These are phyloP conservation scores for Blastocystis sp. DNA, from an alignment of 352 stramenopile species.

Conservation along the genomic window DNA sequence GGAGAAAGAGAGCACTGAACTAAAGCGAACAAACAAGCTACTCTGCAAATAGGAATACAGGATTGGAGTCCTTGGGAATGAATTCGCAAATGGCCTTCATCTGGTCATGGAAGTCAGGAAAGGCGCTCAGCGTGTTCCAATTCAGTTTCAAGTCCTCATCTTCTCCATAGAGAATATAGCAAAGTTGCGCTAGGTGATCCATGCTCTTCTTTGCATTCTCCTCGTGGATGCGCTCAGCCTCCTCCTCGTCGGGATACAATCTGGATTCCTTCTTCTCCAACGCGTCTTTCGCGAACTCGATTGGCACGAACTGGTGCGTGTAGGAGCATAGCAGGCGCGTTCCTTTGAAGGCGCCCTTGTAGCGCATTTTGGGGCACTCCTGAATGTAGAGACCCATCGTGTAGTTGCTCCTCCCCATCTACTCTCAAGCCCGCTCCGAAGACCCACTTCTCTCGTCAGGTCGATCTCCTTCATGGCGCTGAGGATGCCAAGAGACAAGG, in stretches of 20 bases:
- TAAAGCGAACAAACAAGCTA: no score
- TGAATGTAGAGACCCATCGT: conserved; percentile 20
- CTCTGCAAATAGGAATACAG: no score
- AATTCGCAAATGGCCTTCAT: no score
- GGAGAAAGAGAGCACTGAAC: no score
- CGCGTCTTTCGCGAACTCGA: not conserved
- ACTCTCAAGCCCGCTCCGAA: not conserved
- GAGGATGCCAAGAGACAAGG: conserved; percentile 28
- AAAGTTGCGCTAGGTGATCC: not conserved
- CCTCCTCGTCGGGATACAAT: not conserved
- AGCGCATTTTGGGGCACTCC: conserved; percentile 24
- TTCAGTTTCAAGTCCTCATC: no score
- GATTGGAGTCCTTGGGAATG: no score
- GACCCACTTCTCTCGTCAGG: not conserved
- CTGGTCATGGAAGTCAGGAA: no score
- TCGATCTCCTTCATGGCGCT: conserved; percentile 19
- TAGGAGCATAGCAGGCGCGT: not conserved
- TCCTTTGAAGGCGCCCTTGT: conserved; percentile 2
- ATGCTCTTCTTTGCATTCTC: not conserved
- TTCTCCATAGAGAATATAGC: no score
- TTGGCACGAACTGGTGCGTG: not conserved
- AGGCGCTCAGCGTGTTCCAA: no score
- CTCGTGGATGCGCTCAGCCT: not conserved
- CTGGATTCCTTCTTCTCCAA: not conserved
- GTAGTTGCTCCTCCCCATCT: conserved; percentile 5